Percentiles rank a stretch among this genome's conserved stretches.
These are phyloP conservation scores for Thelonectria olida DNA, from an alignment of 2,329 filamentous ascomycete species.

Conservation along the genomic window DNA sequence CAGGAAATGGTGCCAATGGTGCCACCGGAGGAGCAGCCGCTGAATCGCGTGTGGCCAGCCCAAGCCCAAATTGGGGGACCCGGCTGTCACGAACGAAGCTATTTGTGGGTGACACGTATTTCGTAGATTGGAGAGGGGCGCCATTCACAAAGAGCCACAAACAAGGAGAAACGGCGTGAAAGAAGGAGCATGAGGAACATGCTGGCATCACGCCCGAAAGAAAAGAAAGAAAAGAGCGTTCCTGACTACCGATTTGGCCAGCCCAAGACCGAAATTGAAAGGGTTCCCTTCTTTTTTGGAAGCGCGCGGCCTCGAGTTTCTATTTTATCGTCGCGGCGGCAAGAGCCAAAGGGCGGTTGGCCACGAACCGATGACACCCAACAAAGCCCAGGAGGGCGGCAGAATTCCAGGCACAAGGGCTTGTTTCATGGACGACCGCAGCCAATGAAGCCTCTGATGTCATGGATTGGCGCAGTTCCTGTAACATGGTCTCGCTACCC, in stretches of 20 bases:
- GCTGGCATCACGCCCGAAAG: neutral
- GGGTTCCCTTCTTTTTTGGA: no score
- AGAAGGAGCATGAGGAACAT: neutral
- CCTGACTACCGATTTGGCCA: neutral
- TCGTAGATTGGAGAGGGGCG: neutral
- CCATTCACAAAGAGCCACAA: slow-evolving; percentile 8
- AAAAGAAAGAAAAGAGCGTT: neutral
- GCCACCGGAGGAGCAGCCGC: neutral
- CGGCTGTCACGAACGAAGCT: slow-evolving; percentile 1
- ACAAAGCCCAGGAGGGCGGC: slow-evolving; percentile 19
- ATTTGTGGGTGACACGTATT: slow-evolving; percentile 1
- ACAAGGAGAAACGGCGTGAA: neutral
- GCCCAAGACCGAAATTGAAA: neutral
- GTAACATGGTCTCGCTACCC: slow-evolving; percentile 24
- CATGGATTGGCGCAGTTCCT: slow-evolving; percentile 32
- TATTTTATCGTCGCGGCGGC: slow-evolving; percentile 11
- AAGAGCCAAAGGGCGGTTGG: slow-evolving; percentile 5
- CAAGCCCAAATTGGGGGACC: slow-evolving; percentile 3
- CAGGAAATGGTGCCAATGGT: neutral
- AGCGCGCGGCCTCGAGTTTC: slow-evolving; percentile 21
- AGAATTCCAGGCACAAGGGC: slow-evolving; percentile 30
- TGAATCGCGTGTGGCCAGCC: neutral
- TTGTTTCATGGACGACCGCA: slow-evolving; percentile 29
- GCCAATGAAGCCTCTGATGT: slow-evolving; percentile 50
- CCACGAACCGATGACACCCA: slow-evolving; percentile 21